Percentiles rank a stretch among this genome's conserved stretches.
These are phyloP conservation scores for Apiospora pterosperma DNA, from an alignment of 2,329 filamentous ascomycete species.

Conservation along the genomic window DNA sequence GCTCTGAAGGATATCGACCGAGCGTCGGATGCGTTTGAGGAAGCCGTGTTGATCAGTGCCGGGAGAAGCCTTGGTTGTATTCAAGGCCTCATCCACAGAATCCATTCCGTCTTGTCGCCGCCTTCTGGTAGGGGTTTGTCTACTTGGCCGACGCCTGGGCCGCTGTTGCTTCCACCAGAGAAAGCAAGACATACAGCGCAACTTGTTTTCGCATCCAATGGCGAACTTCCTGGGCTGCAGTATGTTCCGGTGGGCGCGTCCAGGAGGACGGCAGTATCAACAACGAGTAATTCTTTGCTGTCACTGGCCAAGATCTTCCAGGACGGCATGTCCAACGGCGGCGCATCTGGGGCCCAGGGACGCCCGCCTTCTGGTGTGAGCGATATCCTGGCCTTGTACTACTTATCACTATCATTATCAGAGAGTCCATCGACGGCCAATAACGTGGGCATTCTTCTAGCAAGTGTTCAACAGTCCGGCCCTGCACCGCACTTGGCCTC, in stretches of 20 bases:
- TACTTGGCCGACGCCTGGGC: constrained; percentile 37
- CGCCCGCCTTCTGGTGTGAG: constrained; percentile 73
- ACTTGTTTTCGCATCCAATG: constrained; percentile 73
- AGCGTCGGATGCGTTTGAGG: constrained; percentile 88
- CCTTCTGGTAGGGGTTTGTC: constrained; percentile 14
- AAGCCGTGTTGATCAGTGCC: constrained; percentile 85
- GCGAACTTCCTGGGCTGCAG: constrained; percentile 75
- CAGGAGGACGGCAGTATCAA: constrained; percentile 79
- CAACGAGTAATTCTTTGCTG: constrained; percentile 90
- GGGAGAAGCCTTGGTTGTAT: constrained; percentile 70
- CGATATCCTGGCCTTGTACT: constrained; percentile 93
- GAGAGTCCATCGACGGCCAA: constrained; percentile 97
- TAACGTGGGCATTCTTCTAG: constrained; percentile 95
- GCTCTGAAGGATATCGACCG: constrained; percentile 75
- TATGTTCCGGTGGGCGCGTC: constrained; percentile 68
- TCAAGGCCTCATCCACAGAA: constrained; percentile 72
- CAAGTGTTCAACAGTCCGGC: constrained; percentile 76
- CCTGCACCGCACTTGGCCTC: constrained; percentile 26
- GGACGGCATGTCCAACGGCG: constrained; percentile 82
- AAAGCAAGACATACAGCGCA: constrained; percentile 78
- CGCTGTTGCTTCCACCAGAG: constrained; percentile 78
- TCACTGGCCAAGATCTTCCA: constrained; percentile 98
- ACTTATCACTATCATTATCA: constrained; percentile 88
- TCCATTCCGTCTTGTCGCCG: constrained; percentile 66
- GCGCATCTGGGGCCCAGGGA: constrained; percentile 49